Conservation (phyloP, 2,329 filamentous ascomycete genomes). For the Aspergillus intermedius region DNA sequence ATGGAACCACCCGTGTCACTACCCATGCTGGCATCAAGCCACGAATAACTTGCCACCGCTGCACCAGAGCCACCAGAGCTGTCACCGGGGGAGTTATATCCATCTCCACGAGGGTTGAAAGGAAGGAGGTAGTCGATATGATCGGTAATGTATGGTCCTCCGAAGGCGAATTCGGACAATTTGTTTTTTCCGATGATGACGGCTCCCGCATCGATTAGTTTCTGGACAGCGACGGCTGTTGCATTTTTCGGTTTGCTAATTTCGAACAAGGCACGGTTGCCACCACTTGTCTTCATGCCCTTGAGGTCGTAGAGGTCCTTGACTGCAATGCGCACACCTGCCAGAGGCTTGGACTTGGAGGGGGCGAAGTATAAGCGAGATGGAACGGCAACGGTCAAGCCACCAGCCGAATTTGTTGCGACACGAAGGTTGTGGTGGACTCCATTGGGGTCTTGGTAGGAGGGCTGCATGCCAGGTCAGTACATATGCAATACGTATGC, state of each 20-base stretch:
- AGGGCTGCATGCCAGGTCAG: neutral
- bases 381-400: conserved; percentile 6
- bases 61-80: conserved; percentile 28
- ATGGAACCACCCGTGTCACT: conserved; percentile 37
- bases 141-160: conserved; percentile 18
- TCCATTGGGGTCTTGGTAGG: neutral
- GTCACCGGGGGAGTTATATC: conserved; percentile 26
- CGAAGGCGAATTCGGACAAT: conserved; percentile 27
- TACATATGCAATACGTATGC: too few relatives aligned
- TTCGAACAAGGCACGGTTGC: conserved; percentile 25
- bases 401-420: neutral
- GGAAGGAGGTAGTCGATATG: conserved; percentile 22
- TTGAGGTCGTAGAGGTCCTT: conserved; percentile 34
- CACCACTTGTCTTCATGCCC: conserved; percentile 27
- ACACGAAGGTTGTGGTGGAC: neutral
- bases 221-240: conserved; percentile 27
- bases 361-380: conserved; percentile 6
- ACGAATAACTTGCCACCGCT: conserved; percentile 33
- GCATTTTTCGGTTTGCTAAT: conserved; percentile 17
- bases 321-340: conserved; percentile 27
- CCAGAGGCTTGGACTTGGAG: conserved; percentile 27
- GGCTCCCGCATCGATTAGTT: conserved; percentile 28
- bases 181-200: conserved; percentile 32
- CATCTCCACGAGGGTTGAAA: conserved; percentile 34
- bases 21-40: conserved; percentile 36